Conservation (phyloP, 2,329 filamentous ascomycete genomes). For the Xylaria sp. region DNA sequence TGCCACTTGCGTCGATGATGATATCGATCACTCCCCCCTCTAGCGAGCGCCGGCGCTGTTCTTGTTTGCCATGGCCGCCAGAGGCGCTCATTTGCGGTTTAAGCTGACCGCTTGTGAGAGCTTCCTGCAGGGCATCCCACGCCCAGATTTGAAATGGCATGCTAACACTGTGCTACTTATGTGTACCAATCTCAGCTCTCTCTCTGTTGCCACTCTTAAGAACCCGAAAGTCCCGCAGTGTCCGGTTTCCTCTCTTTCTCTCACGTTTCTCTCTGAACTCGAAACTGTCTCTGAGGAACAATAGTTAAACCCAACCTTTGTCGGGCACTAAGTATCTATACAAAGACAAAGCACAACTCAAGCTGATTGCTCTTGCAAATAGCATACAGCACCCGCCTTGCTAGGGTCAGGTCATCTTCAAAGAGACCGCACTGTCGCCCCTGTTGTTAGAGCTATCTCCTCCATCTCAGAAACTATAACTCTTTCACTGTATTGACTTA, state of each 20-base stretch:
- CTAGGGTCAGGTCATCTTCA: conserved; percentile 28
- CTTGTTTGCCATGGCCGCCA: conserved; percentile 7
- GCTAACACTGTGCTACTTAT: conserved; percentile 28
- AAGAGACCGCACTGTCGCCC: conserved; percentile 18
- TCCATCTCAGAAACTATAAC: conserved; percentile 9
- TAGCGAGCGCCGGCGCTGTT: conserved; percentile 1
- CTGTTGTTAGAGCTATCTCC: conserved; percentile 3
- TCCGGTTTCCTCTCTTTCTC: conserved; percentile 30
- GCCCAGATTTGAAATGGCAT: conserved; percentile 12
- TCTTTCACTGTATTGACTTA: conserved; percentile 12
- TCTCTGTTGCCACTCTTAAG: conserved; percentile 26
- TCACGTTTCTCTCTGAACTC: conserved; percentile 27
- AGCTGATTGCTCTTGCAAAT: conserved; percentile 34
- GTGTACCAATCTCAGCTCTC: conserved; percentile 10
- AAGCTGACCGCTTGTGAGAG: conserved; percentile 25
- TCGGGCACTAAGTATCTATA: conserved; percentile 22
- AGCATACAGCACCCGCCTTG: conserved; percentile 31
- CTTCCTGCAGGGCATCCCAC: conserved; percentile 29
- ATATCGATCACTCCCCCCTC: conserved; percentile 21
- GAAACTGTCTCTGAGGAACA: conserved; percentile 21
- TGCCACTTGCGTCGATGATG: conserved; percentile 27
- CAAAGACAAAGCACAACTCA: conserved; percentile 25
- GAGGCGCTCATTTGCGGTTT: conserved; percentile 25
- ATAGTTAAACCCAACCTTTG: conserved; percentile 8
- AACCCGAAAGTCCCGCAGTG: conserved; percentile 30